These are phyloP conservation scores for Magnusiomyces magnusii DNA, from an alignment of 1,139 yeast species.

Conservation along the genomic window DNA sequence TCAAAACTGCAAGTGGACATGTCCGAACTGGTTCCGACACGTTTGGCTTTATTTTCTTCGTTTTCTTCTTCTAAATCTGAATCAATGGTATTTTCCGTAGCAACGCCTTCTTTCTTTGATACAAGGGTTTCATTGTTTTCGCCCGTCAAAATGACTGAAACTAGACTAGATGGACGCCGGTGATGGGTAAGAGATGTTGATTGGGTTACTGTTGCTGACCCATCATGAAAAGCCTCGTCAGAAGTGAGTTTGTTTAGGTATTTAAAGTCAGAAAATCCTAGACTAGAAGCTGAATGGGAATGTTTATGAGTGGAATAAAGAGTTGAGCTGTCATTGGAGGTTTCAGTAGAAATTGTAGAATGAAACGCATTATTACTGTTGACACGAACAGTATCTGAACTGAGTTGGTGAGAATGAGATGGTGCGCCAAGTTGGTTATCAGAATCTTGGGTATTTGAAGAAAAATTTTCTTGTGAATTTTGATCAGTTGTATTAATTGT, in stretches of 20 bases:
- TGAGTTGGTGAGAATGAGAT: slow-evolving; percentile 12
- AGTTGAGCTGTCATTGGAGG: neutral
- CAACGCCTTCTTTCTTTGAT: neutral
- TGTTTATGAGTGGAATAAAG: slow-evolving; percentile 2
- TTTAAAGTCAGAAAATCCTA: slow-evolving; percentile 14
- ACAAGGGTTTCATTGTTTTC: neutral
- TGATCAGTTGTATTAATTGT: neutral
- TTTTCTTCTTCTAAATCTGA: neutral
- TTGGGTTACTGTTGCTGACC: neutral
- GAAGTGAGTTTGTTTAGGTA: slow-evolving; percentile 10
- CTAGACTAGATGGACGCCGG: neutral
- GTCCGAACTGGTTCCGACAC: neutral
- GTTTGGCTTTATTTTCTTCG: neutral
- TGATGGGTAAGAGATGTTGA: neutral
- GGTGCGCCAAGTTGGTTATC: slow-evolving; percentile 8
- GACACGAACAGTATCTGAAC: slow-evolving; percentile 14
- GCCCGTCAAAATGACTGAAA: neutral
- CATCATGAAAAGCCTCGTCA: neutral
- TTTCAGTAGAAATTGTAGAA: neutral
- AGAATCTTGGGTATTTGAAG: slow-evolving; percentile 7
- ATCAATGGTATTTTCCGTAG: neutral
- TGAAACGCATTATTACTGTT: neutral
- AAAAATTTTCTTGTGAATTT: neutral
- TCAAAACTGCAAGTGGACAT: neutral
- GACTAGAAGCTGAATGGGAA: slow-evolving; percentile 11